Evolutionary conservation across 495 filamentous ascomycete species (phyloP).

Genomic region (Penicillium taxi): DNA sequence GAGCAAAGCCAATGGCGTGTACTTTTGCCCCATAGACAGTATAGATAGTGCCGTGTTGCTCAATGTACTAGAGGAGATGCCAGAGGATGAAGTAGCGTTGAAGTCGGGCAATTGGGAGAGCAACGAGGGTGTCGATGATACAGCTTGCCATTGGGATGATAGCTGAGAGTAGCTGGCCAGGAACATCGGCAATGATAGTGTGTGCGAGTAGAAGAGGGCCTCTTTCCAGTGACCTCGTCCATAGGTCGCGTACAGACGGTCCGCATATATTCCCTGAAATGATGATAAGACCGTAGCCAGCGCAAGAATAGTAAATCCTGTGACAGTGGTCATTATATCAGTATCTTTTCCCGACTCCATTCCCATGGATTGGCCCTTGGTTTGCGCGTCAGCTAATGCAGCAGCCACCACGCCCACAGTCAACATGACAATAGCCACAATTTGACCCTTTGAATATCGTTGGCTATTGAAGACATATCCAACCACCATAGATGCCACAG

Average conservation of each 20-base stretch:
- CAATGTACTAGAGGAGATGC: constrained; percentile 1
- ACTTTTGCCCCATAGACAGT: constrained; percentile 4
- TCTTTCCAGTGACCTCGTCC: constrained; percentile 85
- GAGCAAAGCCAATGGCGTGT: constrained; percentile 12
- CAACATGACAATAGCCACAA: constrained; percentile 69
- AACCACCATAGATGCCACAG: constrained; percentile 84
- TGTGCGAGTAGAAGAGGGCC: constrained; percentile 88
- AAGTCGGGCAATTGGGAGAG: constrained; percentile 12
- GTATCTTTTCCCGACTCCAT: constrained; percentile 9
- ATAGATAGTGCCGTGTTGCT: constrained; percentile 4
- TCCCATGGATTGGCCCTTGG: constrained; percentile 53
- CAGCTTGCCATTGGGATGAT: constrained; percentile 38
- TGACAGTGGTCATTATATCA: constrained; percentile 44
- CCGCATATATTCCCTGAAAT: constrained; percentile 90
- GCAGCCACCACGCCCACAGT: constrained; percentile 79
- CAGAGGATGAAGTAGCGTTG: not conserved
- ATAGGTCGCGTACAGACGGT: constrained; percentile 76
- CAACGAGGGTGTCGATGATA: constrained; percentile 41
- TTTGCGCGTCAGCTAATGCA: constrained; percentile 78
- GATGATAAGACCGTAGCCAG: constrained; percentile 85
- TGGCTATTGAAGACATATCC: constrained; percentile 74
- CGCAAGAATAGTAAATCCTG: constrained; percentile 75
- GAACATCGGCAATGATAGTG: constrained; percentile 66
- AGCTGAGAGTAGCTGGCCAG: constrained; percentile 40
- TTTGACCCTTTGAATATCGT: constrained; percentile 70